phyloP scores from a whole-genome alignment of 176 grass and related monocot genomes.

The Alloteropsis semialata region DNA sequence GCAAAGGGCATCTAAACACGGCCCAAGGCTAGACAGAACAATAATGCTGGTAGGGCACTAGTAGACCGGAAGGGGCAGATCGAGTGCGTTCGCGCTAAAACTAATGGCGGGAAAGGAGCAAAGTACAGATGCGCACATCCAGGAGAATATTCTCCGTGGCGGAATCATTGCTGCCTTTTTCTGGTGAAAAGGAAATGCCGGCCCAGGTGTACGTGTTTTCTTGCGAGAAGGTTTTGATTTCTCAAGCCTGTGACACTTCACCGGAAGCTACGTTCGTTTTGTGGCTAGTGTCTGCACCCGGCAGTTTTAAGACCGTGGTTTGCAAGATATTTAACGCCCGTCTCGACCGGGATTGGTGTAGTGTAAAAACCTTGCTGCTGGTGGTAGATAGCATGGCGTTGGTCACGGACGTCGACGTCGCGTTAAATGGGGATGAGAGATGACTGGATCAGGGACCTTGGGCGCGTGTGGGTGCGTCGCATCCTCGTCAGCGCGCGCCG shows the following conservation, averaged over 20 bases:
- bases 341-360: background rate
- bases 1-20: no score
- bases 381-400: no score
- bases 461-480: no score
- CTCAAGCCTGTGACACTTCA: background rate
- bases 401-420: background rate
- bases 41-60: background rate
- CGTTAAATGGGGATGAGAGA: background rate
- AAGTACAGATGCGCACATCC: conserved; percentile 43
- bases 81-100: conserved; percentile 24
- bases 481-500: conserved; percentile 13
- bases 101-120: conserved; percentile 14
- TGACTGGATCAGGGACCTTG: no score
- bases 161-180: conserved; percentile 31
- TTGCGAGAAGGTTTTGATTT: background rate
- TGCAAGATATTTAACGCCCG: background rate
- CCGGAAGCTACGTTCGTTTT: background rate
- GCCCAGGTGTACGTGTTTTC: background rate
- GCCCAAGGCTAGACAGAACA: no score
- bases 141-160: conserved; percentile 24
- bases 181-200: conserved; percentile 6
- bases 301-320: background rate
- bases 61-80: conserved; percentile 36
- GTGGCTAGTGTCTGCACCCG: no score
- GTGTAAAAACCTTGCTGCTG: background rate